Conservation (phyloP, 2,329 filamentous ascomycete genomes). For the Passalora sequoiae region DNA sequence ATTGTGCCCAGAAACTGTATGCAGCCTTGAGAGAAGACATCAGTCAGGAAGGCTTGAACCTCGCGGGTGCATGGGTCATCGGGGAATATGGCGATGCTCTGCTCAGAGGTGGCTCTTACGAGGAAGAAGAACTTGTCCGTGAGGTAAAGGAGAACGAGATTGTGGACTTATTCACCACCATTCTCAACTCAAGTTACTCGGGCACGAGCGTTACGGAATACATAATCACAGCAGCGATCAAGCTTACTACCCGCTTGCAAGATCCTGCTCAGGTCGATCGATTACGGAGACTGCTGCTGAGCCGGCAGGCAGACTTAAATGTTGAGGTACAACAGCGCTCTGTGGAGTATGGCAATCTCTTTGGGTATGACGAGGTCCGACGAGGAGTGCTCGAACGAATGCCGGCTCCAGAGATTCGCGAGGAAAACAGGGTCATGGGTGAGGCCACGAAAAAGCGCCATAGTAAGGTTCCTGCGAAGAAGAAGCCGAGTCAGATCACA, state of each 20-base stretch:
- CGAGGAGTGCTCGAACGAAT: conserved; percentile 93
- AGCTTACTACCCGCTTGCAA: conserved; percentile 81
- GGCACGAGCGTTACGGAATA: conserved; percentile 91
- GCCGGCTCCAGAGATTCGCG: conserved; percentile 94
- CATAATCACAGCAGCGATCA: conserved; percentile 91
- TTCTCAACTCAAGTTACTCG: conserved; percentile 90
- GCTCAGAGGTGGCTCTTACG: conserved; percentile 83
- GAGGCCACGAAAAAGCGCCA: conserved; percentile 56
- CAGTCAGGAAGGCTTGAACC: conserved; percentile 89
- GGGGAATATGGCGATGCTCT: conserved; percentile 92
- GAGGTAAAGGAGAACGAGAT: conserved; percentile 83
- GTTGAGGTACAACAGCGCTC: conserved; percentile 94
- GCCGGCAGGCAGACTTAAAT: conserved; percentile 79
- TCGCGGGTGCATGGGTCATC: conserved; percentile 94
- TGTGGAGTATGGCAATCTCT: conserved; percentile 94
- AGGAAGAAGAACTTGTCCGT: conserved; percentile 83
- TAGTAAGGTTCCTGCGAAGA: conserved; percentile 61
- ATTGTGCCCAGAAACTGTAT: conserved; percentile 93
- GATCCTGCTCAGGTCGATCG: conserved; percentile 83
- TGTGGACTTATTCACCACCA: conserved; percentile 84
- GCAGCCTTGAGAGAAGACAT: conserved; percentile 89
- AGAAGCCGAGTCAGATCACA: conserved; percentile 70
- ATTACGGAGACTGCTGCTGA: conserved; percentile 69
- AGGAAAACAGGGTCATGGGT: conserved; percentile 85
- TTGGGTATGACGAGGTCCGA: conserved; percentile 79